These are phyloP conservation scores for Pyrenopolyporus hunteri DNA, from an alignment of 495 filamentous ascomycete genomes.

Conservation along the genomic window DNA sequence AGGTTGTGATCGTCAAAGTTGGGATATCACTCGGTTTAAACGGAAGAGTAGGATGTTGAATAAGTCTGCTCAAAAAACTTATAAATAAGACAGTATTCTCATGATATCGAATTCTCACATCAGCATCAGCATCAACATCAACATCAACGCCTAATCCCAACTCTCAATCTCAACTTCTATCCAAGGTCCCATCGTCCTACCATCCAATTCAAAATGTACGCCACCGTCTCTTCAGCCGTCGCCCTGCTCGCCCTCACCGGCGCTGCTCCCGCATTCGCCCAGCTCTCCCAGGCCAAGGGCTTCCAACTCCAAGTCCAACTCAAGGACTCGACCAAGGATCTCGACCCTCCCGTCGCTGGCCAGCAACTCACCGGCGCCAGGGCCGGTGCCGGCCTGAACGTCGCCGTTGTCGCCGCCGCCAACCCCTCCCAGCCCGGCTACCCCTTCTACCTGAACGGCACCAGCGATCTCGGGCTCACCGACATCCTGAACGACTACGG, in stretches of 20 bases:
- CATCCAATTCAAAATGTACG: slow-evolving; percentile 18
- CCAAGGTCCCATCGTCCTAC: background rate
- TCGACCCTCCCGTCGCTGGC: slow-evolving; percentile 36
- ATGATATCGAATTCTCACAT: too few relatives aligned
- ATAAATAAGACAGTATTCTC: too few relatives aligned
- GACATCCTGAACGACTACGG: slow-evolving; percentile 28
- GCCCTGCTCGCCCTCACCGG: slow-evolving; percentile 15
- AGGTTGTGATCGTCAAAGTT: background rate
- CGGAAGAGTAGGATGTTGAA: background rate
- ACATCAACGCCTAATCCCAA: slow-evolving; percentile 6
- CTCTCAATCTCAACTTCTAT: background rate
- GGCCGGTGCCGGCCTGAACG: slow-evolving; percentile 33
- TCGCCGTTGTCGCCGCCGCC: slow-evolving; percentile 12
- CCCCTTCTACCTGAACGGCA: slow-evolving; percentile 39
- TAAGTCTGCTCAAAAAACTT: too few relatives aligned
- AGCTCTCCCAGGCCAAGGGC: slow-evolving; percentile 16
- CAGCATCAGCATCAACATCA: too few relatives aligned
- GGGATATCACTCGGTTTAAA: background rate
- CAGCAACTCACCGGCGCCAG: slow-evolving; percentile 14
- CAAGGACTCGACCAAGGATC: slow-evolving; percentile 36
- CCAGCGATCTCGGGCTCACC: background rate
- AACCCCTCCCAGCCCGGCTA: slow-evolving; percentile 1
- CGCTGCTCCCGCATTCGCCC: slow-evolving; percentile 6
- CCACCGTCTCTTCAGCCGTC: slow-evolving; percentile 14
- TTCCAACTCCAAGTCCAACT: slow-evolving; percentile 28